A percentile compares a stretch with the other conserved stretches of the same genome.
Evolutionary conservation across 1,284 basidiomycete species (phyloP).

Genomic region (Pulveroboletus sp.): DNA sequence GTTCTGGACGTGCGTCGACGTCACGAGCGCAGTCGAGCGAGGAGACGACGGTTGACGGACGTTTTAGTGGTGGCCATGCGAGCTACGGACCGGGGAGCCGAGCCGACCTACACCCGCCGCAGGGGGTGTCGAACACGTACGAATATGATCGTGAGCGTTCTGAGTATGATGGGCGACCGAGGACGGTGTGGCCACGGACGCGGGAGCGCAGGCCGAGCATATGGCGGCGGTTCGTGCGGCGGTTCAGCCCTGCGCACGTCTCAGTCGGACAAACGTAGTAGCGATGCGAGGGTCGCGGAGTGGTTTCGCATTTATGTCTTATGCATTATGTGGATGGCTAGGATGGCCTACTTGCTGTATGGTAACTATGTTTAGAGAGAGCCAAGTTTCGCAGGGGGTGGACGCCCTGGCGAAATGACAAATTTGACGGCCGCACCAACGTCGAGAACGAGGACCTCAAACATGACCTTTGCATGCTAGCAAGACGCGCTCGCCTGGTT

Average conservation of each 20-base stretch:
- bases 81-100: slow-evolving; percentile 10
- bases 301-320: no score
- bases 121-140: slow-evolving; percentile 3
- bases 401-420: no score
- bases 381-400: no score
- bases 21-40: slow-evolving; percentile 16
- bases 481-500: slow-evolving; percentile 15
- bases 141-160: slow-evolving; percentile 12
- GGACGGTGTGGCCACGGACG: neutral
- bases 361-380: no score
- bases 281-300: no score
- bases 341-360: no score
- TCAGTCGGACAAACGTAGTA: slow-evolving; percentile 26
- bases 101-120: slow-evolving; percentile 1
- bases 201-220: slow-evolving; percentile 29
- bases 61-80: neutral
- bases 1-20: neutral
- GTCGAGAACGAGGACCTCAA: neutral
- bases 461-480: neutral
- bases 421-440: no score
- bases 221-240: slow-evolving; percentile 30
- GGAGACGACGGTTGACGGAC: slow-evolving; percentile 16
- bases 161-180: neutral
- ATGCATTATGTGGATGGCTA: no score
- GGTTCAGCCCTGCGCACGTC: slow-evolving; percentile 24